Conservation (phyloP, 495 filamentous ascomycete species). For the Umbilicaria muhlenbergii region DNA sequence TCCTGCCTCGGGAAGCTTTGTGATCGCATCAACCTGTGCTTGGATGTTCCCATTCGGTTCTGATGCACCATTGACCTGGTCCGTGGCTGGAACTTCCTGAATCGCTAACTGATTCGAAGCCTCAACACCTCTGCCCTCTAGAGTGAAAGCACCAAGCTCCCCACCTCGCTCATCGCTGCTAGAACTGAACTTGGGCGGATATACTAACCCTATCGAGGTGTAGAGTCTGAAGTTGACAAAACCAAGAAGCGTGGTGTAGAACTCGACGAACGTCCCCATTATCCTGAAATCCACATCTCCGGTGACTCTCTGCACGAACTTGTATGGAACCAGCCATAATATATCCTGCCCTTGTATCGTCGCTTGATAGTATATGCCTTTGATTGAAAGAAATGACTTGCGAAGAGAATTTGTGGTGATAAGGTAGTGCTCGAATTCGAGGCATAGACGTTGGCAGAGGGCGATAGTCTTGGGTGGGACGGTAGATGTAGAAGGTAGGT, state of each 20-base stretch:
- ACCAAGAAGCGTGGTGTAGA: conserved; percentile 88
- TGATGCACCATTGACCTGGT: conserved; percentile 13
- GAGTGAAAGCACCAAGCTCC: conserved; percentile 78
- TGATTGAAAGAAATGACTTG: conserved; percentile 95
- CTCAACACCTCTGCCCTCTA: conserved; percentile 55
- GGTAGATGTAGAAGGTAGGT: conserved; percentile 72
- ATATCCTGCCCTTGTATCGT: conserved; percentile 97
- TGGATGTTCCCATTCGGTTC: conserved; percentile 33
- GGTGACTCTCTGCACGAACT: conserved; percentile 84
- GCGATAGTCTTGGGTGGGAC: conserved; percentile 88
- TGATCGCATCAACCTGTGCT: conserved; percentile 37
- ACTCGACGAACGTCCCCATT: conserved; percentile 97
- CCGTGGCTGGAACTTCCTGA: conserved; percentile 27
- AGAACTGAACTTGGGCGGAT: conserved; percentile 86
- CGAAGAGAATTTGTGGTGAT: conserved; percentile 78
- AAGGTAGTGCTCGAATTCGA: conserved; percentile 95
- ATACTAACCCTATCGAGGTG: conserved; percentile 76
- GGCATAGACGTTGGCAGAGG: conserved; percentile 75
- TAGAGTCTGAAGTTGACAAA: conserved; percentile 94
- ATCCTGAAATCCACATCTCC: conserved; percentile 94
- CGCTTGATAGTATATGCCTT: conserved; percentile 98
- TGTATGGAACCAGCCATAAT: conserved; percentile 92
- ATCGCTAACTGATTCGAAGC: conserved; percentile 34
- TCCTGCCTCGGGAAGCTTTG: conserved; percentile 21
- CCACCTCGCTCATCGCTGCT: conserved; percentile 75